A percentile compares a stretch with the other conserved stretches of the same genome.
Evolutionary conservation across 176 grass and related monocot genomes (phyloP).

Genomic region (Oryza punctata): DNA sequence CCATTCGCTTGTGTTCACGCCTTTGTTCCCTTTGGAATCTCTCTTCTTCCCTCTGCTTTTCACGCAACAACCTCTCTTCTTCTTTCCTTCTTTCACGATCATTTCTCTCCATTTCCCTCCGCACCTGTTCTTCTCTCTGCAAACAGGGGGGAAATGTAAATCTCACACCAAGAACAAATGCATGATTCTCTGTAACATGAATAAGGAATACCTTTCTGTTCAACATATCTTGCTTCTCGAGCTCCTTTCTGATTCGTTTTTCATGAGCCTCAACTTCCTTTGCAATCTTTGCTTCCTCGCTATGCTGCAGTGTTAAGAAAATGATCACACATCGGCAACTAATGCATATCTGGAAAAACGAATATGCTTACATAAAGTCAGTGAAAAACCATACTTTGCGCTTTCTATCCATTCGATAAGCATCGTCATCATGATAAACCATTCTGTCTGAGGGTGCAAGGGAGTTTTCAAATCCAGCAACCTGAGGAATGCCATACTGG

Average conservation of each 20-base stretch:
- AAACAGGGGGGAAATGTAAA: slow-evolving; percentile 25
- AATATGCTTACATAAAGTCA: background rate
- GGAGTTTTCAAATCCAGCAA: slow-evolving; percentile 51
- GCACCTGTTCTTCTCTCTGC: slow-evolving; percentile 91
- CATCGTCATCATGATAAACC: slow-evolving; percentile 63
- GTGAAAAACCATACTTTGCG: slow-evolving; percentile 62
- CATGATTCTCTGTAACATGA: slow-evolving; percentile 27
- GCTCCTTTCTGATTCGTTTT: slow-evolving; percentile 84
- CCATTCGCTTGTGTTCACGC: slow-evolving; percentile 85
- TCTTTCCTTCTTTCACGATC: slow-evolving; percentile 93
- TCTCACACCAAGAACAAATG: slow-evolving; percentile 14
- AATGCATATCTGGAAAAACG: background rate
- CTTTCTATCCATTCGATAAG: slow-evolving; percentile 73
- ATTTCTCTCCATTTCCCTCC: slow-evolving; percentile 84
- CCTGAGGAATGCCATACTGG: slow-evolving; percentile 54
- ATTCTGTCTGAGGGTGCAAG: slow-evolving; percentile 58
- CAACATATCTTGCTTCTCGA: slow-evolving; percentile 93
- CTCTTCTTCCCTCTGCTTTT: slow-evolving; percentile 87
- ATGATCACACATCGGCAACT: slow-evolving; percentile 22
- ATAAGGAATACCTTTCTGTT: slow-evolving; percentile 76
- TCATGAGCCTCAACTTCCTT: slow-evolving; percentile 97
- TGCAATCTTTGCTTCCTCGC: slow-evolving; percentile 82
- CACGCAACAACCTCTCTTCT: slow-evolving; percentile 81
- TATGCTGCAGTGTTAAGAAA: slow-evolving; percentile 49
- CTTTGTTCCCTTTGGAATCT: slow-evolving; percentile 77